These are phyloP conservation scores for Striga hermonthica DNA, from an alignment of 305 asterid species.

Conservation along the genomic window DNA sequence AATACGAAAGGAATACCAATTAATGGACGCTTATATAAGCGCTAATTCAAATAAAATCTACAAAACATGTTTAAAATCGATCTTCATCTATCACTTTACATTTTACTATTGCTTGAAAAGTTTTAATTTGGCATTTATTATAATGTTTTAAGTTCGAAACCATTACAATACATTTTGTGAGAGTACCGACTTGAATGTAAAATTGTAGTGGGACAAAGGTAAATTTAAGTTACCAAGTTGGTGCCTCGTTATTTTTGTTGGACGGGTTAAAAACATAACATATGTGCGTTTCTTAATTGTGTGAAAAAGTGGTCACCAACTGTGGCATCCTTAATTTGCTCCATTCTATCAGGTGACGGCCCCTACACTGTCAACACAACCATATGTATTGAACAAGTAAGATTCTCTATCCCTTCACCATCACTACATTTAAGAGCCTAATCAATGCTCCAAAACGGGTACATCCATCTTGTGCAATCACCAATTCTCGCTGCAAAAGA, in stretches of 20 bases:
- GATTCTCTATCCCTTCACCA: slow-evolving; percentile 3
- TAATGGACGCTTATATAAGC: no score
- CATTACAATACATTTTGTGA: no score
- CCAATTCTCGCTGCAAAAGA: no score
- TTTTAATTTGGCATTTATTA: no score
- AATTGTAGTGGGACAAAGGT: not conserved
- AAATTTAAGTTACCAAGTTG: slow-evolving; percentile 1
- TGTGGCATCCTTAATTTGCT: slow-evolving; percentile 12
- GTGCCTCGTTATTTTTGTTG: slow-evolving; percentile 2
- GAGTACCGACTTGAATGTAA: not conserved
- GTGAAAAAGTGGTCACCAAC: slow-evolving; percentile 1
- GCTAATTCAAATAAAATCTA: no score
- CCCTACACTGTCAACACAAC: slow-evolving; percentile 30
- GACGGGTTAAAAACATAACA: not conserved
- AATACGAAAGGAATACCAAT: no score
- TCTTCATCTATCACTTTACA: no score
- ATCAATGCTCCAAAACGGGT: slow-evolving; percentile 12
- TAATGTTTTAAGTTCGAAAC: no score
- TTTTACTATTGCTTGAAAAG: no score
- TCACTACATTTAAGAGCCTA: slow-evolving; percentile 23
- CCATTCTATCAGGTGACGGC: slow-evolving; percentile 33
- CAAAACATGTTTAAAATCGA: no score
- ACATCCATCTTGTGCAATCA: no score
- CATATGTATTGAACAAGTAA: slow-evolving; percentile 12
- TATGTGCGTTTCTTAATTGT: no score